A percentile compares a stretch with the other conserved stretches of the same genome.
phyloP scores from a whole-genome alignment of 495 filamentous ascomycete genomes.

The Apiosordaria backusii region DNA sequence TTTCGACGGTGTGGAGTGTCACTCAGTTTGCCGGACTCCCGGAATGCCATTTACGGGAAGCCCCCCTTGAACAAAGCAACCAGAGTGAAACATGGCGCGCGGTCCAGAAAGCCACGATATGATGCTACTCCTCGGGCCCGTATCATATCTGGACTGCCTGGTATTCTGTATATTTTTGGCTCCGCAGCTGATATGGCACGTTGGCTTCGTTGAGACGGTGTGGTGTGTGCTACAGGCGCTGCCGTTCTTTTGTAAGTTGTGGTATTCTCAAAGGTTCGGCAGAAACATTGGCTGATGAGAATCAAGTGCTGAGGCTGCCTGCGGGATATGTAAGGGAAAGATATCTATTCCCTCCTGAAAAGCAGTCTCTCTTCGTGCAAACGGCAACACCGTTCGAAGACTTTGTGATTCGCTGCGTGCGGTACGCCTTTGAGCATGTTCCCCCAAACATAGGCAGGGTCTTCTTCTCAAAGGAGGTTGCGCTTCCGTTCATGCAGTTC shows the following conservation, averaged over 20 bases:
- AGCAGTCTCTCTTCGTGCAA: slow-evolving; percentile 59
- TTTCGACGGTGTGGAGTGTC: background rate
- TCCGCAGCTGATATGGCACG: slow-evolving; percentile 61
- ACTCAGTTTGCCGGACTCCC: background rate
- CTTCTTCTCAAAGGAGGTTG: slow-evolving; percentile 70
- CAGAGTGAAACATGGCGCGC: background rate
- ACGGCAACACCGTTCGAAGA: slow-evolving; percentile 68
- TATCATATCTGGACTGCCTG: slow-evolving; percentile 69
- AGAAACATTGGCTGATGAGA: slow-evolving; percentile 14
- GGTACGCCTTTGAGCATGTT: slow-evolving; percentile 70
- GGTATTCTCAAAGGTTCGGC: background rate
- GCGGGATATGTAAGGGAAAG: slow-evolving; percentile 54
- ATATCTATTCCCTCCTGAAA: slow-evolving; percentile 43
- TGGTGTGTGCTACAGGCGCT: slow-evolving; percentile 56
- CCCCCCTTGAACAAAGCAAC: background rate
- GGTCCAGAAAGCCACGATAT: background rate
- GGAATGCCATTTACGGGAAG: background rate
- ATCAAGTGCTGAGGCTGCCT: slow-evolving; percentile 55
- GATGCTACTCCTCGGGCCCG: slow-evolving; percentile 55
- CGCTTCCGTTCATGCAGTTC: slow-evolving; percentile 68
- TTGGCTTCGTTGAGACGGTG: slow-evolving; percentile 53
- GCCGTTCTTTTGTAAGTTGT: slow-evolving; percentile 62
- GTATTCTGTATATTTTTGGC: slow-evolving; percentile 62
- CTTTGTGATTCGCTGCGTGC: slow-evolving; percentile 66
- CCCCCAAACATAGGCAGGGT: slow-evolving; percentile 62